Evolutionary conservation across 1,284 basidiomycete species (phyloP).

Genomic region (Ustilago crameri): DNA sequence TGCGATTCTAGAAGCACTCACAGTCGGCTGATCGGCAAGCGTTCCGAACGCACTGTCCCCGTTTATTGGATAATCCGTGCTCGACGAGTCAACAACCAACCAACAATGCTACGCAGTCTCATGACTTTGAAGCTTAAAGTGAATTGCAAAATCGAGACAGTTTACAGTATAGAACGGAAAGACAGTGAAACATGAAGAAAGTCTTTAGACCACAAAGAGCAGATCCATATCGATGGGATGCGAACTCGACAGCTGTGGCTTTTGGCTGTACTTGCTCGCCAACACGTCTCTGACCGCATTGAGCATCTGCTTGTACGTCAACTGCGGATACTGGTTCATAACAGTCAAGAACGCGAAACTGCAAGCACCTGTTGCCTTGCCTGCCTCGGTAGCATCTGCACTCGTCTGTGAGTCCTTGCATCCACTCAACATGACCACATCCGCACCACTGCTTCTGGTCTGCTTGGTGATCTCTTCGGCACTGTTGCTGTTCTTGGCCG

Average conservation of each 20-base stretch:
- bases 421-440: constrained; percentile 74
- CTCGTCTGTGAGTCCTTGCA: constrained; percentile 94
- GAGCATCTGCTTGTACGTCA: constrained; percentile 65
- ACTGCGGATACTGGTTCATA: constrained; percentile 71
- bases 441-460: constrained; percentile 82
- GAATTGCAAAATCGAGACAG: neutral
- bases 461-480: constrained; percentile 76
- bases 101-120: no score
- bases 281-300: constrained; percentile 60
- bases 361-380: constrained; percentile 78
- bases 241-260: constrained; percentile 68
- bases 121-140: neutral
- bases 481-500: constrained; percentile 71
- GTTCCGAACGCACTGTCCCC: no score
- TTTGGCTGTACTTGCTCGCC: constrained; percentile 66
- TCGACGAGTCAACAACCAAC: no score
- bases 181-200: neutral
- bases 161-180: neutral
- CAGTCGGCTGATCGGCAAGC: no score
- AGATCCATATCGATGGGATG: constrained; percentile 67
- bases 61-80: no score
- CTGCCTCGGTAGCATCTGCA: constrained; percentile 85
- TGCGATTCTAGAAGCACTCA: no score
- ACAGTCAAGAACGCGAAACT: constrained; percentile 65
- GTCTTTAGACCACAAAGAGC: constrained; percentile 52